phyloP scores from a whole-genome alignment of 2,329 filamentous ascomycete species.

The Bipolaris zeicola region DNA sequence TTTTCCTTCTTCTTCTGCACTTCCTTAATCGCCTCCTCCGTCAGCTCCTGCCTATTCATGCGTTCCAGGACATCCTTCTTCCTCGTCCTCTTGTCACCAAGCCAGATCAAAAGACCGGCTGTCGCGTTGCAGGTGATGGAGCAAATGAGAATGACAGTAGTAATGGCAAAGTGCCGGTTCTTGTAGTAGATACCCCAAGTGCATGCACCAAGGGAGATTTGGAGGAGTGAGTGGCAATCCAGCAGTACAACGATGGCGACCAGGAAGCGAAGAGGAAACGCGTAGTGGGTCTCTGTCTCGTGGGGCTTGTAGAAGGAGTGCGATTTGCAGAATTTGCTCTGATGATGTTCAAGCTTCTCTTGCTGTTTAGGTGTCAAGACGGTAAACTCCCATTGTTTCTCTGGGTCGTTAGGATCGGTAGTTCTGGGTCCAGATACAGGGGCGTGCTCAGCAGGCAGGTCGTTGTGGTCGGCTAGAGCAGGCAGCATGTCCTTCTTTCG shows the following conservation, averaged over 20 bases:
- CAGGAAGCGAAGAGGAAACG: conserved; percentile 76
- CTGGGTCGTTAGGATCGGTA: conserved; percentile 42
- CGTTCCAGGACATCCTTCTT: conserved; percentile 86
- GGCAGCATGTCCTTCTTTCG: conserved; percentile 67
- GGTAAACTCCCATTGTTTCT: conserved; percentile 57
- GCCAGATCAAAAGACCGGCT: conserved; percentile 75
- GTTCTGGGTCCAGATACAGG: conserved; percentile 50
- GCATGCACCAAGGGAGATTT: conserved; percentile 76
- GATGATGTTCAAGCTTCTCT: conserved; percentile 73
- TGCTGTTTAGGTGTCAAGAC: conserved; percentile 71
- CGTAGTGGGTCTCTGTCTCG: conserved; percentile 79
- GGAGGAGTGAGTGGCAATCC: conserved; percentile 78
- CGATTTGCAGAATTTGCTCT: conserved; percentile 77
- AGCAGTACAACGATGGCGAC: conserved; percentile 79
- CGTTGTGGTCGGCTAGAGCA: conserved; percentile 69
- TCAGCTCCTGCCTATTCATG: conserved; percentile 77
- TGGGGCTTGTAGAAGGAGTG: conserved; percentile 91
- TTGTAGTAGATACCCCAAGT: conserved; percentile 81
- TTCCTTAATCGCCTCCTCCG: conserved; percentile 66
- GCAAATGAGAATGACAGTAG: conserved; percentile 79
- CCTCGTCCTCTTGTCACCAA: conserved; percentile 75
- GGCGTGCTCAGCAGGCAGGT: conserved; percentile 60
- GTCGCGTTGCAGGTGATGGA: conserved; percentile 79
- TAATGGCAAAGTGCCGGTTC: conserved; percentile 71
- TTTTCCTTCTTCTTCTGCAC: conserved; percentile 57